Evolutionary conservation across 2,329 filamentous ascomycete genomes (phyloP).

Genomic region (Phyllosticta capitalensis): DNA sequence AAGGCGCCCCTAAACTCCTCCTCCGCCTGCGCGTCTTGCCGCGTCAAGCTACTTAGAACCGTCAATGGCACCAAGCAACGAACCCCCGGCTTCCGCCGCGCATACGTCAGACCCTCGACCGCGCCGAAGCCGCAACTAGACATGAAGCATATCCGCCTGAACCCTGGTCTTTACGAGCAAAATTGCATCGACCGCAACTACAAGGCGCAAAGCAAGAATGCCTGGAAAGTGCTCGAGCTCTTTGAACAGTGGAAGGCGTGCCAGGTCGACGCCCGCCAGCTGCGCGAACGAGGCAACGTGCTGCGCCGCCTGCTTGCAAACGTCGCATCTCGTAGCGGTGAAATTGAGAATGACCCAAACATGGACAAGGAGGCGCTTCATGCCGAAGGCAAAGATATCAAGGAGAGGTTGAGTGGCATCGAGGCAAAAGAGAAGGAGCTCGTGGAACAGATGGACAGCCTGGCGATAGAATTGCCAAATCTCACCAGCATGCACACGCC

Average conservation of each 20-base stretch:
- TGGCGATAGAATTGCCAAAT: slow-evolving; percentile 78
- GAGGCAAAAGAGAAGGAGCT: slow-evolving; percentile 54
- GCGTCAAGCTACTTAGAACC: slow-evolving; percentile 10
- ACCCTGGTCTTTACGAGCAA: slow-evolving; percentile 67
- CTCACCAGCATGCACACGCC: slow-evolving; percentile 71
- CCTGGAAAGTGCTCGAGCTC: slow-evolving; percentile 44
- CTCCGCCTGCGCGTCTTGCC: slow-evolving; percentile 14
- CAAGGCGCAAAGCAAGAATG: slow-evolving; percentile 41
- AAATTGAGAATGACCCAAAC: slow-evolving; percentile 21
- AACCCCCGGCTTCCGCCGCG: slow-evolving; percentile 22
- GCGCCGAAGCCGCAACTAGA: slow-evolving; percentile 74
- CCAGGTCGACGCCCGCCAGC: slow-evolving; percentile 49
- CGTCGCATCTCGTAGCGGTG: slow-evolving; percentile 21
- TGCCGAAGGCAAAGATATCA: slow-evolving; percentile 54
- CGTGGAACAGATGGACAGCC: slow-evolving; percentile 55
- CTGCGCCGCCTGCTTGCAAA: slow-evolving; percentile 47
- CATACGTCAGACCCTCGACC: slow-evolving; percentile 50
- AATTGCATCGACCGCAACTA: slow-evolving; percentile 88
- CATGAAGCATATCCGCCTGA: slow-evolving; percentile 81
- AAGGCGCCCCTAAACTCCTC: slow-evolving; percentile 16
- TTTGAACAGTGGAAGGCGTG: slow-evolving; percentile 38
- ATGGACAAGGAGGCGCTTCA: slow-evolving; percentile 46
- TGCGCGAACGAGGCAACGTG: slow-evolving; percentile 58
- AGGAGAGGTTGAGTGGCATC: slow-evolving; percentile 50
- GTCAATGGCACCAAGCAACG: background rate